These are phyloP conservation scores for Phytopythium litorale DNA, from an alignment of 352 stramenopile species.

Conservation along the genomic window DNA sequence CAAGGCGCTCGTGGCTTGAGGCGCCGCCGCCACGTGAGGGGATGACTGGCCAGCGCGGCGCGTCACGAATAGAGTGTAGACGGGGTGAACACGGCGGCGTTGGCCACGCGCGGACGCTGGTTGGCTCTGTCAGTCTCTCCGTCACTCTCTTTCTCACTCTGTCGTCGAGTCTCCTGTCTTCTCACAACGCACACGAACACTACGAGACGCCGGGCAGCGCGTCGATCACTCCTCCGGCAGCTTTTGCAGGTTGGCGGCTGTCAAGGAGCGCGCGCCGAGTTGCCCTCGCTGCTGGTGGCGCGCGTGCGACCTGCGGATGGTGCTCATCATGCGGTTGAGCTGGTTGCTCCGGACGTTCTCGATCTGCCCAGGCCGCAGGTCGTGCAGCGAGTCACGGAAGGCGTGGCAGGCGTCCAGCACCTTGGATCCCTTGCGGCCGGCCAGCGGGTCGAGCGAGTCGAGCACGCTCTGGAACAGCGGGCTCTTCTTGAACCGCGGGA, in stretches of 20 bases:
- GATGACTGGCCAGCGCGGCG: too few relatives aligned
- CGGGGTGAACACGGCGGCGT: background rate
- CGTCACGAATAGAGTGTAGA: background rate
- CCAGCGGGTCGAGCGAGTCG: slow-evolving; percentile 56
- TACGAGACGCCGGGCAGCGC: background rate
- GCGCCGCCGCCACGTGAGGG: background rate
- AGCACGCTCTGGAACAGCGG: slow-evolving; percentile 59
- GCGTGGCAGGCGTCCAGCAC: slow-evolving; percentile 60
- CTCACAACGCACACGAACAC: slow-evolving; percentile 1
- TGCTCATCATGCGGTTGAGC: slow-evolving; percentile 64
- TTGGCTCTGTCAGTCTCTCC: background rate
- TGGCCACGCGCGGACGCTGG: background rate
- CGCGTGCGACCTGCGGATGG: slow-evolving; percentile 57
- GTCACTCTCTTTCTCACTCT: background rate
- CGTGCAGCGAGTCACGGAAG: slow-evolving; percentile 68
- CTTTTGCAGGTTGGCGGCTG: slow-evolving; percentile 8
- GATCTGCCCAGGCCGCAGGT: slow-evolving; percentile 50
- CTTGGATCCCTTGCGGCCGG: slow-evolving; percentile 59
- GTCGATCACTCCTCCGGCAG: slow-evolving; percentile 5
- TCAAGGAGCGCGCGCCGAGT: slow-evolving; percentile 9
- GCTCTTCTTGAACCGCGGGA: slow-evolving; percentile 79
- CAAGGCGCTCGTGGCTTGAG: slow-evolving; percentile 37
- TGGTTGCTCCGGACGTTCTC: slow-evolving; percentile 45
- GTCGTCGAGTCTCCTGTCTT: background rate
- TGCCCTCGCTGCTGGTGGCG: slow-evolving; percentile 21